phyloP scores from a whole-genome alignment of 495 filamentous ascomycete species.

The Aspergillus saccharolyticus region DNA sequence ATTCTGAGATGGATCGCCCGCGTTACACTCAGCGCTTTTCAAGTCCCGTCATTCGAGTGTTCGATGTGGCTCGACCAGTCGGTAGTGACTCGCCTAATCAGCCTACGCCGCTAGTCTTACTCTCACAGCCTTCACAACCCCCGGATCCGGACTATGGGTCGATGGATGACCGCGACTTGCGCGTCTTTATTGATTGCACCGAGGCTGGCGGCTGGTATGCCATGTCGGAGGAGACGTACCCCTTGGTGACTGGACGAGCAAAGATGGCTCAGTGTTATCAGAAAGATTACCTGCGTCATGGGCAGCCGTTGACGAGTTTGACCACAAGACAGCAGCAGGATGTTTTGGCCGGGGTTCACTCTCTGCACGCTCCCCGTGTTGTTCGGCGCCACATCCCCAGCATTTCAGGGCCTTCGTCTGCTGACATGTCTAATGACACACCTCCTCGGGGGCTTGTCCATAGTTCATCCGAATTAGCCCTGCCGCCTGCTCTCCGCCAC shows the following conservation, averaged over 20 bases:
- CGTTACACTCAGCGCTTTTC: slow-evolving; percentile 65
- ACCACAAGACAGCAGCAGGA: slow-evolving; percentile 43
- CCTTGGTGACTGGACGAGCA: slow-evolving; percentile 68
- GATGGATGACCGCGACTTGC: slow-evolving; percentile 53
- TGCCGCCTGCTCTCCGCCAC: slow-evolving; percentile 41
- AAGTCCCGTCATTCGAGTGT: slow-evolving; percentile 83
- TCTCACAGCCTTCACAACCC: slow-evolving; percentile 80
- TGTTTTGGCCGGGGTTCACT: slow-evolving; percentile 50
- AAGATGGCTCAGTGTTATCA: slow-evolving; percentile 59
- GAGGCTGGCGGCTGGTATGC: slow-evolving; percentile 87
- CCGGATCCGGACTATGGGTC: slow-evolving; percentile 51
- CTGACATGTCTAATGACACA: slow-evolving; percentile 36
- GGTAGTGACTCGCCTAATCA: slow-evolving; percentile 51
- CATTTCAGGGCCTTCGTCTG: slow-evolving; percentile 27
- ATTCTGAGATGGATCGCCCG: slow-evolving; percentile 49
- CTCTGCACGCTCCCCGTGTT: slow-evolving; percentile 36
- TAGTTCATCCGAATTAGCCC: slow-evolving; percentile 38
- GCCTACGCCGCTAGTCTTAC: slow-evolving; percentile 61
- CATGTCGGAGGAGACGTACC: slow-evolving; percentile 82
- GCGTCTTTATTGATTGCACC: slow-evolving; percentile 84
- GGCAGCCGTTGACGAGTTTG: slow-evolving; percentile 38
- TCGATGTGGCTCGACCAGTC: slow-evolving; percentile 76
- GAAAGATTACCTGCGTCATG: slow-evolving; percentile 49
- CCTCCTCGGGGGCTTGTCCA: slow-evolving; percentile 34
- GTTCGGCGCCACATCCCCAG: slow-evolving; percentile 33